phyloP scores from a whole-genome alignment of 352 stramenopile genomes.

The Globisporangium nodosum region DNA sequence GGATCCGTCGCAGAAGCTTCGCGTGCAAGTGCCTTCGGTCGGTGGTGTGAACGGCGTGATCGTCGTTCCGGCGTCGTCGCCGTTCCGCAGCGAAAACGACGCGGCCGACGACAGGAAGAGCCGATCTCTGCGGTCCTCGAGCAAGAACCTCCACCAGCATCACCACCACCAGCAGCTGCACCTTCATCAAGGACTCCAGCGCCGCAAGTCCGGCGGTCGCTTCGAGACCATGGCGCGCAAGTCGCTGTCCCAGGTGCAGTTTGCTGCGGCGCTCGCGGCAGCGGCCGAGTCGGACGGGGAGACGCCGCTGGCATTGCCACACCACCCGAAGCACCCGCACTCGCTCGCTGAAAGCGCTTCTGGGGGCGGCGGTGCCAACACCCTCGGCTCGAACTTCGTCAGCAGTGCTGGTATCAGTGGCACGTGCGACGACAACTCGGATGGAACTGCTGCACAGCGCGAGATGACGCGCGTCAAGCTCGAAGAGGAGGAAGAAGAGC shows the following conservation, averaged over 20 bases:
- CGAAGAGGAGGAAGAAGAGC: constrained; percentile 66
- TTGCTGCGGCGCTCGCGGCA: constrained; percentile 23
- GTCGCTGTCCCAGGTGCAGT: constrained; percentile 39
- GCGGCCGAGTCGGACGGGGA: constrained; percentile 5
- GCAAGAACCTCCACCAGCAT: constrained; percentile 12
- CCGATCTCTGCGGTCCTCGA: constrained; percentile 2
- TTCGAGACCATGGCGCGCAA: constrained; percentile 36
- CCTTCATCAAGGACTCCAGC: constrained; percentile 18
- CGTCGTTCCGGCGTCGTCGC: constrained; percentile 29
- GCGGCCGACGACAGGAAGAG: not conserved
- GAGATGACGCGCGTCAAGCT: constrained; percentile 3
- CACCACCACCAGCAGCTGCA: constrained; percentile 7
- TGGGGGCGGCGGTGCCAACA: not conserved
- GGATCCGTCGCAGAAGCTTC: constrained; percentile 47
- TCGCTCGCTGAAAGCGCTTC: not conserved
- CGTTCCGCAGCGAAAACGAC: not conserved
- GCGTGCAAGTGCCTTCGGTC: constrained; percentile 50
- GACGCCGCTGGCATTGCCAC: not conserved
- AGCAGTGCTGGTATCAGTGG: not conserved
- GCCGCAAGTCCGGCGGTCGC: constrained; percentile 21
- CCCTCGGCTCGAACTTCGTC: not conserved
- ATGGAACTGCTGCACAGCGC: not conserved
- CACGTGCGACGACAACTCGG: not conserved
- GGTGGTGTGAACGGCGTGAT: constrained; percentile 54
- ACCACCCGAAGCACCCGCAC: not conserved